Base-by-base conservation (phyloP, 352 stramenopile species). In the Pythium utonaiense region DNA sequence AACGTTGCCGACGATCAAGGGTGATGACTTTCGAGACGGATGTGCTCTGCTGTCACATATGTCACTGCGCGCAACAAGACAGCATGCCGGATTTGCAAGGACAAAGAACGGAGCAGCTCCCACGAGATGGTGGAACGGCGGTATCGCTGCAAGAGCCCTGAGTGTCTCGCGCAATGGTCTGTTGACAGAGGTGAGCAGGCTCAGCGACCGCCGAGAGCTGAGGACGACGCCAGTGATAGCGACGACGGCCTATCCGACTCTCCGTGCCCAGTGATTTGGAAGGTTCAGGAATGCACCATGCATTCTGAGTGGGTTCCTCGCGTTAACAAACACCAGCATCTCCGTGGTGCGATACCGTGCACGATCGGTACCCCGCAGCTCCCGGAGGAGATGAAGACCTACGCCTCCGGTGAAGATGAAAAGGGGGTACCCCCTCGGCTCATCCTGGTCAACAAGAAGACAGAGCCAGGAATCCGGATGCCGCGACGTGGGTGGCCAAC, bases 31-130 rank as follows among this genome's bases (percentile, higher is more conserved):
- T 14, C 28, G 49, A 7, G 30, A 55, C 9, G 31, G 49, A 55
- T 55, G 49, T 44, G 49, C 49, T 55, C 30, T 14, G 49, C 45
- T 14, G 17, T 55, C 3, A 55, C 49, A 17, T 55, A 55, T 21
- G 13, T 36, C 8, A 44, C 49, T 14, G 9, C 19, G 0, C 1
- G 30, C 16, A 21, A 28, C 28, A 55, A 55, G 49, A 19, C 8
- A 5, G 17, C 44, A 16, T 55, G 49, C 49, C 8, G 49, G 13
- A 55, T 55, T 8, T 55, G 49, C 49, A 25, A 27, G n/a, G 13
- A 27, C 14, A 55, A 13, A 10, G 30, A 12, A 7, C 49, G 49
- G 3, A 14, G 44, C n/a, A 10, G 2, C 8, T 36, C 34, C 17
- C 45, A 53, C 25, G 45, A 53, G 25, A 34, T 42, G 49, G 17